Evolutionary conservation across 768 basidiomycete genomes (phyloP).

Genomic region (Termitomyces sp.): DNA sequence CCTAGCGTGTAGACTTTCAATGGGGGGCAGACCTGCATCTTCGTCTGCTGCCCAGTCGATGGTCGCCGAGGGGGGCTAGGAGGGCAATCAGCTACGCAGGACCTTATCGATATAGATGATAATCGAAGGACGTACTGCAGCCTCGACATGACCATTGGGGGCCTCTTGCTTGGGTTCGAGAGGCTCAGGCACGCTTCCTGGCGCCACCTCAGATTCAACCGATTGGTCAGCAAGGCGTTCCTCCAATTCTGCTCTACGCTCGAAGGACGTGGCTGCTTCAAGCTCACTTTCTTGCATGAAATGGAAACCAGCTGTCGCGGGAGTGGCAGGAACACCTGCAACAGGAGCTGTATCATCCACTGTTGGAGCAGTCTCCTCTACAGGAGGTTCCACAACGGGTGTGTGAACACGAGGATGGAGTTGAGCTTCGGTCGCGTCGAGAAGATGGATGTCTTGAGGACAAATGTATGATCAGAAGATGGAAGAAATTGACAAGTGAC

Average conservation of each 20-base stretch:
- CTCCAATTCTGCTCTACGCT: constrained; percentile 51
- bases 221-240: constrained; percentile 34
- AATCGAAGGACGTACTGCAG: constrained; percentile 4
- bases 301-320: constrained; percentile 53
- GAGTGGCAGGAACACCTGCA: constrained; percentile 34
- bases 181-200: constrained; percentile 10
- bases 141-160: constrained; percentile 13
- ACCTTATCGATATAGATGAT: not conserved
- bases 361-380: constrained; percentile 1
- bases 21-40: constrained; percentile 72
- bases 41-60: constrained; percentile 85
- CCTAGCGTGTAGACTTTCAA: constrained; percentile 68
- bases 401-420: constrained; percentile 41
- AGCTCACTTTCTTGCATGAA: constrained; percentile 84
- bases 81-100: not conserved
- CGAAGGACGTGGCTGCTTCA: constrained; percentile 44
- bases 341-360: constrained; percentile 23
- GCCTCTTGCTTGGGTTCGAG: constrained; percentile 11
- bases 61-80: constrained; percentile 21
- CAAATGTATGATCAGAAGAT: constrained; percentile 2
- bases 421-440: constrained; percentile 49
- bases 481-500: constrained; percentile 3
- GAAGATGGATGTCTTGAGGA: constrained; percentile 50
- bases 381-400: constrained; percentile 28
- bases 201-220: constrained; percentile 14